Evolutionary conservation across 257 asterid species (phyloP), one percentile per base, ranked within the genome.

Genomic region (Paraleonurus japonicus): DNA sequence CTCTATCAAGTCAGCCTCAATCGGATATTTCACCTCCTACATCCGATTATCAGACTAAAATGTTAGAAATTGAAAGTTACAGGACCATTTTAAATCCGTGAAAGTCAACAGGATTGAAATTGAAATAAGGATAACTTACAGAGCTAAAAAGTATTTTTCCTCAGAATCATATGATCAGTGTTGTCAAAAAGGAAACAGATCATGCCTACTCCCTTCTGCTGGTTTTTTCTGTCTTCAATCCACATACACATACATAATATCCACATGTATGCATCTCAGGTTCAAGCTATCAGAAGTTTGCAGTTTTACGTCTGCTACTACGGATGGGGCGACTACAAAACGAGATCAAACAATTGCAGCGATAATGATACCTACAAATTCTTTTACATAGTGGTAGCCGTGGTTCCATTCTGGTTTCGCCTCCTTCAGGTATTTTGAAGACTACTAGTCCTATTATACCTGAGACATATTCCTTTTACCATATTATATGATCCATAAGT

Each of bases 201-300:
- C 8, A 71, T 17, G 22, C 48, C 5, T 32, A 19, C 3, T 16
- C 24, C 37, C 24, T 61, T 32, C 8, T 30, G 47, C 23, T 58
- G 19, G 10, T 47, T 47, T n/a, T 10, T n/a, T 43, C 4, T 1
- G 19, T 47, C 54, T 47, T 54, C 26, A 7, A 62, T 12, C 24
- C 15, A 50, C 24, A 7, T 23, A 50, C 24, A 7, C 3, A 5
- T 50, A 5, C 51, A 43, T 43, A 3, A 3, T 50, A 16, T 50
- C 11, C 8, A 5, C 1, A 5, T 22, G 3, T 28, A 23, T 64
- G 13, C 43, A 68, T 59, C 71, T 62, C 94, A 90, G 97, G 77
- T 89, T 67, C 96, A 90, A 70, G 96, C 95, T 32, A 32, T 90
- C 19, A 85, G 96, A 83, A 81, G 92, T 64, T 32, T 92, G 74